A percentile compares a stretch with the other conserved stretches of the same genome.
Conservation (phyloP, 305 asterid genomes). For the Lippia alba region DNA sequence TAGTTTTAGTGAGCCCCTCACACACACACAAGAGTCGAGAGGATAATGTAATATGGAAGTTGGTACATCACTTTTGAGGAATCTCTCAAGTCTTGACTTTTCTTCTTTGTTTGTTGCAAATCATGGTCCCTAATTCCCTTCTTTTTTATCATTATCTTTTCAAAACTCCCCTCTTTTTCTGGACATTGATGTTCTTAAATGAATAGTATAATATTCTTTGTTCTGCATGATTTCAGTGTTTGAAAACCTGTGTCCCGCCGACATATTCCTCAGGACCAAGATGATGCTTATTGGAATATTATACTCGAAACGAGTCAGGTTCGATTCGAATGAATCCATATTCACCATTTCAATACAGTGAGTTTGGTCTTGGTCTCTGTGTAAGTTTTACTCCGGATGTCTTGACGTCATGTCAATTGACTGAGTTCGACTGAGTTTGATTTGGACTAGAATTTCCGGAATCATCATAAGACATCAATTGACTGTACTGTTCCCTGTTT, state of each 20-base stretch:
- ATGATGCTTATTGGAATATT: not conserved
- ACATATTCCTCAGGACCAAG: conserved; percentile 11
- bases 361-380: too few species aligned
- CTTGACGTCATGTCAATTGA: too few species aligned
- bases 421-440: too few species aligned
- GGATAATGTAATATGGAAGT: not conserved
- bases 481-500: too few species aligned
- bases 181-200: not conserved
- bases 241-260: not conserved
- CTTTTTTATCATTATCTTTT: too few species aligned
- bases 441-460: too few species aligned
- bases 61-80: conserved; percentile 1
- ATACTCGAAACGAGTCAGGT: not conserved
- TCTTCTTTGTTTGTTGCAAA: not conserved
- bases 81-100: not conserved
- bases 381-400: too few species aligned
- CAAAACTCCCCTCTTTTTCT: too few species aligned
- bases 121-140: not conserved
- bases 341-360: too few species aligned
- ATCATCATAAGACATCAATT: too few species aligned
- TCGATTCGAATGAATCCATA: not conserved
- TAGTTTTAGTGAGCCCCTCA: not conserved
- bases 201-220: not conserved
- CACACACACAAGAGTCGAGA: not conserved
- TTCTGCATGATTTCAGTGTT: conserved; percentile 3